These are phyloP conservation scores for Coleophoma cylindrospora DNA, from an alignment of 2,329 filamentous ascomycete species.

Conservation along the genomic window DNA sequence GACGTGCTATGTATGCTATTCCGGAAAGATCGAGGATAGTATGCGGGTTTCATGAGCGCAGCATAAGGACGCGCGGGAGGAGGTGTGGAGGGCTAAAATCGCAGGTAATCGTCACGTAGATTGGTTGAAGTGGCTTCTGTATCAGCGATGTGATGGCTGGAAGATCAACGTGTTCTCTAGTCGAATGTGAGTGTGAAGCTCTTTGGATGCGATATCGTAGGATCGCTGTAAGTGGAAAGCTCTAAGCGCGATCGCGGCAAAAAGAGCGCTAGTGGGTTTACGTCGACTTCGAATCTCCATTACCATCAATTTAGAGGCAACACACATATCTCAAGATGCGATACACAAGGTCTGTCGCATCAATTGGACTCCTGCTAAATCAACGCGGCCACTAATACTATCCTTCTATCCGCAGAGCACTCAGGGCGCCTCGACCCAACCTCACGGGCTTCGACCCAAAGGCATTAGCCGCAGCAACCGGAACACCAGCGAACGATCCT, in stretches of 20 bases:
- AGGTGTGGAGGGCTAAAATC: not conserved
- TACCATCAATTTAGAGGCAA: constrained; percentile 8
- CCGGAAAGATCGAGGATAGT: constrained; percentile 22
- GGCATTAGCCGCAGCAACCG: constrained; percentile 70
- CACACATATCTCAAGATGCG: constrained; percentile 21
- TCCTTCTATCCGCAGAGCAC: constrained; percentile 15
- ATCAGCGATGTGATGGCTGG: no score
- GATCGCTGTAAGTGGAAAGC: not conserved
- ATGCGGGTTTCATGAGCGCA: constrained; percentile 27
- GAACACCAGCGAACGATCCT: constrained; percentile 56
- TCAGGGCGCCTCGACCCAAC: constrained; percentile 48
- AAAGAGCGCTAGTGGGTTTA: not conserved
- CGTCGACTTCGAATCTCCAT: constrained; percentile 1
- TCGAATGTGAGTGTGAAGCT: constrained; percentile 1
- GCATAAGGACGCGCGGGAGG: constrained; percentile 13
- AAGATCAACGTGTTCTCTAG: not conserved
- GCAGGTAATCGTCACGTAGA: no score
- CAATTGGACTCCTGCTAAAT: constrained; percentile 3
- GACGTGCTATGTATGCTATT: constrained; percentile 24
- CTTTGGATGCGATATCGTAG: not conserved
- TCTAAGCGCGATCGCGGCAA: not conserved
- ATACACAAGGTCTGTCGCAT: constrained; percentile 21
- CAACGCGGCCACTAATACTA: constrained; percentile 7
- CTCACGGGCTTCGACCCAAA: constrained; percentile 90
- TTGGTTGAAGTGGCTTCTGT: no score